Percentiles rank a stretch among this genome's conserved stretches.
Evolutionary conservation across 495 filamentous ascomycete species (phyloP).

Genomic region (Alectoria sarmentosa): DNA sequence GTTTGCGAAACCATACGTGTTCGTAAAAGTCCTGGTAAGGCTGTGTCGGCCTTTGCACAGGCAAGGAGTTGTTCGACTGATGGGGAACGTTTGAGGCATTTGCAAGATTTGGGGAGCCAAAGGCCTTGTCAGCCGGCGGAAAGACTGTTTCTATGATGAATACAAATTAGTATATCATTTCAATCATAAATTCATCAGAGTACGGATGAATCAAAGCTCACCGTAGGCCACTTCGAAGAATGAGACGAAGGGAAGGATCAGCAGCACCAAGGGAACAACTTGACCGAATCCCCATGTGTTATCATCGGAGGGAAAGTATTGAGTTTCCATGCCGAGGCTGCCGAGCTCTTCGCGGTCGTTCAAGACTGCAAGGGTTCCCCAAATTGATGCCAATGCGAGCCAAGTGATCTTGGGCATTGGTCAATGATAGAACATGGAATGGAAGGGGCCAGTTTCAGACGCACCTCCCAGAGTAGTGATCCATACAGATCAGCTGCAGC

Average conservation of each 20-base stretch:
- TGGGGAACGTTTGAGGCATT: no score
- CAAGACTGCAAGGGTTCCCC: slow-evolving; percentile 3
- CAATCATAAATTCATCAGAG: background rate
- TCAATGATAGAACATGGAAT: background rate
- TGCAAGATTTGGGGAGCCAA: no score
- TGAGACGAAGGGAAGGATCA: background rate
- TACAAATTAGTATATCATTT: background rate
- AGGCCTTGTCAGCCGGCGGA: background rate
- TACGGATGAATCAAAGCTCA: background rate
- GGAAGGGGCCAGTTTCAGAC: background rate
- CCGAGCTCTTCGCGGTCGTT: background rate
- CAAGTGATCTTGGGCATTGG: background rate
- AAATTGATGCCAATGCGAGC: background rate
- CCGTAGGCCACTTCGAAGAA: slow-evolving; percentile 5
- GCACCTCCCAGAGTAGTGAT: slow-evolving; percentile 4
- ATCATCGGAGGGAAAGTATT: background rate
- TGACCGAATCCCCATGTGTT: background rate
- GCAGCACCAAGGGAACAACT: background rate
- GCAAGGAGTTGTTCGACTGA: background rate
- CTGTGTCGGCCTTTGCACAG: background rate
- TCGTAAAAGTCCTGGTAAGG: slow-evolving; percentile 7
- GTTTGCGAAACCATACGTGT: background rate
- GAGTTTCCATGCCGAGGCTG: background rate
- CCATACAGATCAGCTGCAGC: background rate
- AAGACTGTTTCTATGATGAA: background rate